These are phyloP conservation scores for Calendula officinalis DNA, from an alignment of 129 eudicot species.

Conservation along the genomic window DNA sequence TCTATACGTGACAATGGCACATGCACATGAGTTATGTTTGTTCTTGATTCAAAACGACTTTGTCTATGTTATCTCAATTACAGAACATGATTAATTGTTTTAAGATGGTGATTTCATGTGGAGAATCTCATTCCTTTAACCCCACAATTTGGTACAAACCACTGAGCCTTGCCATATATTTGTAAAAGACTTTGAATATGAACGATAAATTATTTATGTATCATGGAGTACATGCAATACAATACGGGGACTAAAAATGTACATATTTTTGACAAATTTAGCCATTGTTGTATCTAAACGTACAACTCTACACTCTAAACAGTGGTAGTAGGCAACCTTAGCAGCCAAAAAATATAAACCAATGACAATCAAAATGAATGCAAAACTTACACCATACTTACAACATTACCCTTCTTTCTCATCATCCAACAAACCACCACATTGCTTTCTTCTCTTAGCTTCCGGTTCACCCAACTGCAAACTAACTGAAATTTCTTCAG, in stretches of 20 bases:
- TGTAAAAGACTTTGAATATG: not conserved
- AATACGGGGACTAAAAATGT: slow-evolving; percentile 19
- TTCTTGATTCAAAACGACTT: too few species aligned
- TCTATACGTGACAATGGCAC: too few species aligned
- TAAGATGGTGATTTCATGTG: too few species aligned
- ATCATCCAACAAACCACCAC: slow-evolving; percentile 16
- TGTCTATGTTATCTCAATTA: too few species aligned
- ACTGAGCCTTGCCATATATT: not conserved
- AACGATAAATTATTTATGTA: slow-evolving; percentile 15
- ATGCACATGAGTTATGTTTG: too few species aligned
- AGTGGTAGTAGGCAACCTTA: slow-evolving; percentile 22
- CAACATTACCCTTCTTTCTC: slow-evolving; percentile 4
- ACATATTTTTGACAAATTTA: slow-evolving; percentile 27
- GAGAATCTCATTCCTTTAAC: too few species aligned
- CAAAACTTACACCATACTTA: slow-evolving; percentile 35
- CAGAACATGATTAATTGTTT: too few species aligned
- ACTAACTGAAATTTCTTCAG: slow-evolving; percentile 45
- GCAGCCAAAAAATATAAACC: slow-evolving; percentile 34
- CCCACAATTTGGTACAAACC: too few species aligned
- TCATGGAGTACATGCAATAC: slow-evolving; percentile 28
- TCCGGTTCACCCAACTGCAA: slow-evolving; percentile 61
- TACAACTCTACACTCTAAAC: slow-evolving; percentile 32
- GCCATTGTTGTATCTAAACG: slow-evolving; percentile 24
- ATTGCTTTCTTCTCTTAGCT: slow-evolving; percentile 58
- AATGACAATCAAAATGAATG: slow-evolving; percentile 28